Evolutionary conservation across 345 rosid species (phyloP).

Genomic region (Lepidium didymum): DNA sequence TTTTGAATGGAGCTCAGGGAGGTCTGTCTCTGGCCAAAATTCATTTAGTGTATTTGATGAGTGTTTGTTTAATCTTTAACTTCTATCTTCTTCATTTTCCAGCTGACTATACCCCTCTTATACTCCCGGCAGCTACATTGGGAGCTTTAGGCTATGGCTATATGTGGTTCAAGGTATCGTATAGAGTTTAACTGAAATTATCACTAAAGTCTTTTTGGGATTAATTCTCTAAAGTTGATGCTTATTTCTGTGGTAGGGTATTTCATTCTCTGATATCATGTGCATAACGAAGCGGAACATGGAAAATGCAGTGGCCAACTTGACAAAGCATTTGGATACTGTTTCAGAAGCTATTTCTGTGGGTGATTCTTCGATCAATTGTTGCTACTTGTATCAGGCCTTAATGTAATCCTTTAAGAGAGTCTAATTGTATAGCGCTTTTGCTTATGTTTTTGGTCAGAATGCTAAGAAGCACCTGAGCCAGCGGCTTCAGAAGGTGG

Average conservation of each 20-base stretch:
- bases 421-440: constrained; percentile 1
- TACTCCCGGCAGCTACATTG: constrained; percentile 71
- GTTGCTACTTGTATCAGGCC: constrained; percentile 7
- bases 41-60: not conserved
- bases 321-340: constrained; percentile 73
- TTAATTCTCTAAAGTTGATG: constrained; percentile 1
- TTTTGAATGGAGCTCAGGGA: constrained; percentile 63
- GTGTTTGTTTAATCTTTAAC: not conserved
- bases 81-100: not conserved
- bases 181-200: not conserved
- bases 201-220: not conserved
- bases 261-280: constrained; percentile 79
- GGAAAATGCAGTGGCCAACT: constrained; percentile 70
- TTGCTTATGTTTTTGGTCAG: constrained; percentile 35
- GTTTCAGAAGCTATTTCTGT: constrained; percentile 80
- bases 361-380: constrained; percentile 25
- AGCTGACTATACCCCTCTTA: constrained; percentile 53
- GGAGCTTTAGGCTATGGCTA: constrained; percentile 97
- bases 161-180: constrained; percentile 96
- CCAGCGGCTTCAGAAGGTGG: constrained; percentile 66
- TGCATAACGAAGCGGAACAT: constrained; percentile 78
- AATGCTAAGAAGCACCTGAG: constrained; percentile 78
- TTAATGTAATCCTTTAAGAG: not conserved
- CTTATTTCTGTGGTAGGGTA: constrained; percentile 45
- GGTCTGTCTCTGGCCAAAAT: constrained; percentile 8